Base-by-base conservation (phyloP, 768 basidiomycete genomes). In the Exidia glandulosa region DNA sequence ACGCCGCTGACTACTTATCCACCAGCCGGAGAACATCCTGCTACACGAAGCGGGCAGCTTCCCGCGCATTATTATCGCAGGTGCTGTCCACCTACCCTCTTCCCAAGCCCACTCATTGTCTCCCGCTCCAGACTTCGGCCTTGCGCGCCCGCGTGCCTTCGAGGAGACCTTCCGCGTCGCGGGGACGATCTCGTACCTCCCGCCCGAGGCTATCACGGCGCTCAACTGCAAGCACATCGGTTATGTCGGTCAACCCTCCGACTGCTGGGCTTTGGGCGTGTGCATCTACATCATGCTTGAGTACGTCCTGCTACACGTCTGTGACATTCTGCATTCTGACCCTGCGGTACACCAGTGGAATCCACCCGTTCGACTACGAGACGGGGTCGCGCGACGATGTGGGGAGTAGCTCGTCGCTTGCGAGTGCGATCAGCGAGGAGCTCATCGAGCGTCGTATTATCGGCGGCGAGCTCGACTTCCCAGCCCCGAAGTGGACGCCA, bases 231-330 rank as follows among this genome's bases (percentile, higher is more conserved):
- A 85, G 64, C 77, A 88, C 60, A 71, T 88, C 47, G 83, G 86
- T 57, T 90, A 90, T 14, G 71, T 78, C 32, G 88, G 88, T 23
- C 86, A 91, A 85, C 87, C 89, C n/a, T 80, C 89, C 2, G 90
- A 93, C 70, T 92, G 90, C 66, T 93, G 90, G 90, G 90, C 90
- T 64, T 81, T 86, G 13, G 90, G 90, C 4, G 80, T 91, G 4
- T 83, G 88, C 57, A 72, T 92, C 57, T 91, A 85, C 63, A 83
- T 90, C 59, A 92, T 92, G 88, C 75, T 93, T 56, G 80, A 81
- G 90, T 92, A 73, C 62, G 88, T 78, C 41, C 45, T 57, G 47
- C 58, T 57, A 50, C 33, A 45, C 10, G 14, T 25, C 50, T 19
- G 25, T 29, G 50, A 14, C 5, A 5, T 45, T 37, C 36, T 31